Conservation (phyloP, 2,329 filamentous ascomycete genomes). For the Sporothrix humicola region DNA sequence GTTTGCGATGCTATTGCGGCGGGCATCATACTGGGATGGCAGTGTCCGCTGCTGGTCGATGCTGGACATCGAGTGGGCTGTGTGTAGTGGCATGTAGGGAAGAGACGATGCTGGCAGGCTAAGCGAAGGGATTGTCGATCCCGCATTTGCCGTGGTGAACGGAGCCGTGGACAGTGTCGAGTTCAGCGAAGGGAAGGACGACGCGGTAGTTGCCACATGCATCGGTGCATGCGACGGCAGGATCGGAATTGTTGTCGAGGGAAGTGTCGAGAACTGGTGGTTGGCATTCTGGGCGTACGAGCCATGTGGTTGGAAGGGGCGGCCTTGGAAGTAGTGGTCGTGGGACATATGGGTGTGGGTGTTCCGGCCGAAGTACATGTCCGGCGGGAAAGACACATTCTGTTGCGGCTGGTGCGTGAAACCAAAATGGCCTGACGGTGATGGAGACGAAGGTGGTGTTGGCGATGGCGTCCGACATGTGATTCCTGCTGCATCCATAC, state of each 20-base stretch:
- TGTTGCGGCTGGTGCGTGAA: background rate
- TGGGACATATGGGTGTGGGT: constrained; percentile 10
- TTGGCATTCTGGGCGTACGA: background rate
- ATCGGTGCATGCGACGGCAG: constrained; percentile 23
- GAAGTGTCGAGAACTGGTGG: background rate
- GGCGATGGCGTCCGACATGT: constrained; percentile 41
- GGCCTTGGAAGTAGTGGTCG: background rate
- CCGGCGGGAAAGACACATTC: background rate
- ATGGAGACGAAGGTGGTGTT: constrained; percentile 30
- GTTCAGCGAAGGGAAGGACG: background rate
- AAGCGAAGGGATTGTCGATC: background rate
- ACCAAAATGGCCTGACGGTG: background rate
- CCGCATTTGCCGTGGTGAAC: background rate
- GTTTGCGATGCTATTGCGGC: background rate
- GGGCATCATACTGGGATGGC: background rate
- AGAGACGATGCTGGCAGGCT: background rate
- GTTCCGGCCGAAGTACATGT: background rate
- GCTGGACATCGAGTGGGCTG: background rate
- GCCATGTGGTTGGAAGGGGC: background rate
- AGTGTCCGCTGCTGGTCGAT: constrained; percentile 7
- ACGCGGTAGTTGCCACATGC: background rate
- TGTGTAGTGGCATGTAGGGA: constrained; percentile 11
- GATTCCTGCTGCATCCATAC: constrained; percentile 37
- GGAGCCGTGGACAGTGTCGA: constrained; percentile 5
- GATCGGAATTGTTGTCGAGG: background rate